phyloP scores from a whole-genome alignment of 495 filamentous ascomycete species.

The Physcia stellaris region DNA sequence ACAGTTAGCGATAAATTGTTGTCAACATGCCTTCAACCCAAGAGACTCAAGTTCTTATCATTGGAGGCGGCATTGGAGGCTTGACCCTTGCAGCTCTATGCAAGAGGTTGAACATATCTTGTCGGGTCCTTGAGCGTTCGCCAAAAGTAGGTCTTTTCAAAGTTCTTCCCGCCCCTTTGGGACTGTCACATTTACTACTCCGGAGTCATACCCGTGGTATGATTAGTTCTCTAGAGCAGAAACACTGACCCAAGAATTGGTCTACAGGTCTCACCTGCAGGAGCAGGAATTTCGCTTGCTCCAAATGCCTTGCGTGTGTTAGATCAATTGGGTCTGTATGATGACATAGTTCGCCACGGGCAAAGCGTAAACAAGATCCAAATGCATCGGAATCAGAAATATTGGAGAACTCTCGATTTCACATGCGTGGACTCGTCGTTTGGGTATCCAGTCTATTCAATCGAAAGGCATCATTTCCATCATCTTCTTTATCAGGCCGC shows the following conservation, averaged over 20 bases:
- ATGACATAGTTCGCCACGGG: constrained; percentile 2
- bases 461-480: constrained; percentile 10
- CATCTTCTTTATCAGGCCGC: constrained; percentile 11
- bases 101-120: constrained; percentile 5
- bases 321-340: constrained; percentile 8
- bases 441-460: constrained; percentile 13
- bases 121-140: constrained; percentile 9
- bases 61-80: constrained; percentile 7
- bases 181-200: no score
- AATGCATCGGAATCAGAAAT: neutral
- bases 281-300: constrained; percentile 10
- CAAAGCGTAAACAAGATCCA: constrained; percentile 3
- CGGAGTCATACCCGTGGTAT: no score
- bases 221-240: no score
- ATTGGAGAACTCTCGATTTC: constrained; percentile 9
- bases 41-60: constrained; percentile 6
- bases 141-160: constrained; percentile 1
- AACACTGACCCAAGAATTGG: no score
- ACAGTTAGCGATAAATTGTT: neutral
- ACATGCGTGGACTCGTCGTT: constrained; percentile 6
- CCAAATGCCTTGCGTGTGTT: constrained; percentile 9
- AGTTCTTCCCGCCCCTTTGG: no score
- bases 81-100: constrained; percentile 9
- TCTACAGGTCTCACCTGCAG: no score
- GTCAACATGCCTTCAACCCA: neutral